Conservation (phyloP, 805 yeast species). For the Pichia occidentalis region DNA sequence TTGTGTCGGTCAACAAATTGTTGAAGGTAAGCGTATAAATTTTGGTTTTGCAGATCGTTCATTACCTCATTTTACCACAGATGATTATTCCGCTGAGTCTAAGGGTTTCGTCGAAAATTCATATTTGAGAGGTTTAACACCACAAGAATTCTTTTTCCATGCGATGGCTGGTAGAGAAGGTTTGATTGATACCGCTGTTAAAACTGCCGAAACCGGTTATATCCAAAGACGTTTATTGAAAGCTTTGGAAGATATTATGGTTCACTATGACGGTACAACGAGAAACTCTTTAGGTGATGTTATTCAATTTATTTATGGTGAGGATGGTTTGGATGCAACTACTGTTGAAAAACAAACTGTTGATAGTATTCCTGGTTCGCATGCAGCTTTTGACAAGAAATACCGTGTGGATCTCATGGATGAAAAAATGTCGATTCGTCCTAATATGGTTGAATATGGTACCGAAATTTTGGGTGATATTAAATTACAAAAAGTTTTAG, state of each 20-base stretch:
- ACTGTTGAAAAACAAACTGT: constrained; percentile 95
- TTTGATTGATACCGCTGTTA: constrained; percentile 97
- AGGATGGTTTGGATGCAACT: constrained; percentile 98
- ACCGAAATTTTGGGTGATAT: constrained; percentile 87
- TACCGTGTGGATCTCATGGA: constrained; percentile 85
- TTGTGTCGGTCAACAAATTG: constrained; percentile 99
- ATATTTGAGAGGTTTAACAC: constrained; percentile 93
- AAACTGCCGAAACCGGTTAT: constrained; percentile 98
- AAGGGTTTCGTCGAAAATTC: constrained; percentile 98
- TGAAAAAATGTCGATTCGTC: constrained; percentile 49
- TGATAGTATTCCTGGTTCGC: constrained; percentile 93
- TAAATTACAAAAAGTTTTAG: constrained; percentile 71
- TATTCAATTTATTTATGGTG: constrained; percentile 95
- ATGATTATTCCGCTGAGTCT: constrained; percentile 97
- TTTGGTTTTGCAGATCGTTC: constrained; percentile 96
- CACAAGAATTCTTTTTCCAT: constrained; percentile 98
- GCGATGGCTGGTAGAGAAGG: constrained; percentile 99
- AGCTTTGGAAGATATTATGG: constrained; percentile 95
- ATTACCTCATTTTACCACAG: constrained; percentile 95
- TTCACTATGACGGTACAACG: constrained; percentile 94
- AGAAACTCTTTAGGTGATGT: constrained; percentile 96
- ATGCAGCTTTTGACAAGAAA: constrained; percentile 70
- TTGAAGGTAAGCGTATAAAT: constrained; percentile 98
- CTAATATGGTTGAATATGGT: constrained; percentile 79
- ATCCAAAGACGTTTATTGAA: constrained; percentile 97